Percentiles rank a stretch among this genome's conserved stretches.
Evolutionary conservation across 2,329 filamentous ascomycete species (phyloP).

Genomic region (Daldinia sp.): DNA sequence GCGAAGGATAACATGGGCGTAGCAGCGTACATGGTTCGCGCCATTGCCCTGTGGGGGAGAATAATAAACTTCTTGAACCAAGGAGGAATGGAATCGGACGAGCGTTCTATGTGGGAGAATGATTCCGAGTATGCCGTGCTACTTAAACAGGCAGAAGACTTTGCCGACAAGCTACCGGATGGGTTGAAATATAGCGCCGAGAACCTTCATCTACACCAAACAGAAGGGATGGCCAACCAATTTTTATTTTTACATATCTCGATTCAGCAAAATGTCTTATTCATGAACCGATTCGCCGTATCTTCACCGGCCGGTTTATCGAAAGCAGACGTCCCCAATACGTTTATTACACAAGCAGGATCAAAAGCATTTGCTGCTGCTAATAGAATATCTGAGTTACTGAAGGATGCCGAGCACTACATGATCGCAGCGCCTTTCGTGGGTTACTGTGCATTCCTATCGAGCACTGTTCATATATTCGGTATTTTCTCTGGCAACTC

Average conservation of each 20-base stretch:
- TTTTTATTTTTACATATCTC: slow-evolving; percentile 93
- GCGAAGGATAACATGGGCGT: slow-evolving; percentile 91
- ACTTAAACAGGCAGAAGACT: slow-evolving; percentile 76
- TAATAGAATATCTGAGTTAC: slow-evolving; percentile 84
- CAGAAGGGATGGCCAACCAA: slow-evolving; percentile 87
- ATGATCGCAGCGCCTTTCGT: slow-evolving; percentile 91
- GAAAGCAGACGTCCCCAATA: slow-evolving; percentile 77
- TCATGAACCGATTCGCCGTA: slow-evolving; percentile 88
- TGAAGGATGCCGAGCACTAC: slow-evolving; percentile 83
- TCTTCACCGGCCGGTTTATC: slow-evolving; percentile 74
- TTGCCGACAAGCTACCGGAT: slow-evolving; percentile 76
- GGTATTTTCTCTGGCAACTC: slow-evolving; percentile 90
- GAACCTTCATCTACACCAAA: slow-evolving; percentile 86
- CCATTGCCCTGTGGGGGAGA: slow-evolving; percentile 89
- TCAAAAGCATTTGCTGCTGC: slow-evolving; percentile 85
- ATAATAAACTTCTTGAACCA: slow-evolving; percentile 92
- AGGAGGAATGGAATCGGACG: slow-evolving; percentile 84
- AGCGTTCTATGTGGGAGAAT: slow-evolving; percentile 81
- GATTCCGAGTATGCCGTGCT: slow-evolving; percentile 82
- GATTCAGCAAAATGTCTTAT: slow-evolving; percentile 88
- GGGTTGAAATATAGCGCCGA: slow-evolving; percentile 80
- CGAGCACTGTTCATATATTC: slow-evolving; percentile 93
- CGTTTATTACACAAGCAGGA: slow-evolving; percentile 81
- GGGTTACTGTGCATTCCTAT: slow-evolving; percentile 93
- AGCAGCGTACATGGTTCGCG: slow-evolving; percentile 87